phyloP scores from a whole-genome alignment of 2,329 filamentous ascomycete genomes.

The Botryotinia convoluta region DNA sequence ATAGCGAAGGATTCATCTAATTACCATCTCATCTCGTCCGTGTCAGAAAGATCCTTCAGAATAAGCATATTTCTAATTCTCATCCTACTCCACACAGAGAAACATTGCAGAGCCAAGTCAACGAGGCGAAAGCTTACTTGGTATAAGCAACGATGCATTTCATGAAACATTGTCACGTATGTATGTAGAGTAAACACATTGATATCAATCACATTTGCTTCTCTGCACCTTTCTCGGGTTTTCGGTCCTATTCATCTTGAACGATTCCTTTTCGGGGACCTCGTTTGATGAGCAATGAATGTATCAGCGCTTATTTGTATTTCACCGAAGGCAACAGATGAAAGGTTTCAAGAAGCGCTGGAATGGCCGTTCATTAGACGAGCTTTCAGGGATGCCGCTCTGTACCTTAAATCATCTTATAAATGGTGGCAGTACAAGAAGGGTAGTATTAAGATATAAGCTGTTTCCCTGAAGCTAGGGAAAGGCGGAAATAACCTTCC shows the following conservation, averaged over 20 bases:
- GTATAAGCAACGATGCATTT: neutral
- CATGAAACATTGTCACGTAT: too few species aligned
- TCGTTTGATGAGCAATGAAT: neutral
- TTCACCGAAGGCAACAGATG: neutral
- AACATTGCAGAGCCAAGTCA: neutral
- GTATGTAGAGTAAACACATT: neutral
- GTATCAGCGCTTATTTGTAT: neutral
- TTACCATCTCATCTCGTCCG: neutral
- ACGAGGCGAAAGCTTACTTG: neutral
- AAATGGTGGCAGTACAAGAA: neutral
- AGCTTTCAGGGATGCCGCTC: neutral
- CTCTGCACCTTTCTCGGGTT: neutral
- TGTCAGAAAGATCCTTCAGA: neutral
- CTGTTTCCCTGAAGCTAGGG: neutral
- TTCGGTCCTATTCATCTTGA: neutral
- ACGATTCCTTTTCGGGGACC: neutral
- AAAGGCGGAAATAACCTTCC: neutral
- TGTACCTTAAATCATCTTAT: neutral
- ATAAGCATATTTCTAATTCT: conserved; percentile 3
- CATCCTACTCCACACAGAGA: neutral
- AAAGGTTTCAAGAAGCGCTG: neutral
- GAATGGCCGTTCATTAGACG: neutral
- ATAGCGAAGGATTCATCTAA: neutral
- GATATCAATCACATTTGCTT: neutral
- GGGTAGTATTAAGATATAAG: neutral